Evolutionary conservation across 208 protist genomes (phyloP), one percentile per base, ranked within the genome.

Genomic region (Wallacemonas sp.): DNA sequence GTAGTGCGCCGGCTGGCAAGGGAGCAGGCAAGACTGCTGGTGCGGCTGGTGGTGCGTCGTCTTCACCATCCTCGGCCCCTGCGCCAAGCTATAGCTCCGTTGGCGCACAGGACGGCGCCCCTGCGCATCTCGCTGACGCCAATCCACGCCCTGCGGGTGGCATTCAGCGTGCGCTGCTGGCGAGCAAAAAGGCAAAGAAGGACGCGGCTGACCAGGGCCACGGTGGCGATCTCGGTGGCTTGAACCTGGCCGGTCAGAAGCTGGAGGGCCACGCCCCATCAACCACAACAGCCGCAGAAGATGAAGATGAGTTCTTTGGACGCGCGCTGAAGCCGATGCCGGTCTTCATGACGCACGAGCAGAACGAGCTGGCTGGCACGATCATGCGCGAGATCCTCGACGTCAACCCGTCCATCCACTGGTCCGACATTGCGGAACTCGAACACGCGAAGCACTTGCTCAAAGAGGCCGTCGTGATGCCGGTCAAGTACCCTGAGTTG

Each of bases 391-490:
- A 96, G 27, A 95, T 96, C 23, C 75, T 96, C 16, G 88, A 95
- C 56, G 81, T 84, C n/a, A 89, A 94, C 65, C 88, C 88, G n/a
- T 76, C 85, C 41, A 83, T 98, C 19, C 72, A 73, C 4, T 98
- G 93, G 92, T 68, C 52, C 41, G 87, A 97, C 68, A 98, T 99
- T 70, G 97, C 95, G 11, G 87, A 84, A 27, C 74, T 98, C 14
- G 83, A 96, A 9, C 68, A 93, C 24, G 95, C 93, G 21, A 99
- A 99, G 76, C 79, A 88, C 30, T 72, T 98, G 33, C 83, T 99
- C 54, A 85, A 95, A 70, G 97, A 99, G 79, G 88, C 90, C 1
- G 88, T 97, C 30, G 88, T 97, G 41, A 93, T 97, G 87, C 94
- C 94, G 23, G 86, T 95, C 16, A 83, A 87, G 65, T 94, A 95